Conservation (phyloP, 2,329 filamentous ascomycete genomes). For the Atkinsonella hypoxylon region DNA sequence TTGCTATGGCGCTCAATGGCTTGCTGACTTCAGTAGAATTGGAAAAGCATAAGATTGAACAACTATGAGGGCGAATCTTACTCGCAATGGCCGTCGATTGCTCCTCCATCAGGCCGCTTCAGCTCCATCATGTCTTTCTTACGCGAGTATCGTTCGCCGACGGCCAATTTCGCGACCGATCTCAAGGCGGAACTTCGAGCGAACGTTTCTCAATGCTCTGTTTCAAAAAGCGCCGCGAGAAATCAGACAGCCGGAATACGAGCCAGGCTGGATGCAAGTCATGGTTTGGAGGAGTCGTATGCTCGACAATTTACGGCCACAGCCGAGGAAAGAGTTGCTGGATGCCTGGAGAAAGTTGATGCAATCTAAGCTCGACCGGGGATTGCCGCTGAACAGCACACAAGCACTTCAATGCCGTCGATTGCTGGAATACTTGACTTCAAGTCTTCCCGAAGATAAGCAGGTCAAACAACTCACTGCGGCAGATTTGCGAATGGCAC, state of each 20-base stretch:
- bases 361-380: conserved; percentile 34
- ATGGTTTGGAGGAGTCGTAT: conserved; percentile 54
- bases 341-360: conserved; percentile 56
- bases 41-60: background rate
- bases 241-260: conserved; percentile 49
- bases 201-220: conserved; percentile 48
- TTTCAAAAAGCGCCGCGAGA: conserved; percentile 47
- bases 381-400: conserved; percentile 46
- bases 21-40: too few species aligned
- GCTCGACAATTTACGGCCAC: conserved; percentile 51
- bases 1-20: background rate
- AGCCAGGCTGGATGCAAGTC: conserved; percentile 61
- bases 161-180: conserved; percentile 14
- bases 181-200: conserved; percentile 12
- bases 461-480: conserved; percentile 21
- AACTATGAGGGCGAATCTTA: conserved; percentile 33
- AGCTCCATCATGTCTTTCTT: conserved; percentile 22
- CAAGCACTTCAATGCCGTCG: conserved; percentile 46
- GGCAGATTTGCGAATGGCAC: conserved; percentile 32
- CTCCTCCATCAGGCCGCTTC: conserved; percentile 21
- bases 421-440: conserved; percentile 48
- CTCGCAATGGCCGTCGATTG: conserved; percentile 31
- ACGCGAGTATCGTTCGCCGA: conserved; percentile 18
- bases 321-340: conserved; percentile 48
- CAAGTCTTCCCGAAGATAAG: conserved; percentile 10